A percentile compares a stretch with the other conserved stretches of the same genome.
Conservation (phyloP, 257 asterid species). For the Solanum sejunctum region DNA sequence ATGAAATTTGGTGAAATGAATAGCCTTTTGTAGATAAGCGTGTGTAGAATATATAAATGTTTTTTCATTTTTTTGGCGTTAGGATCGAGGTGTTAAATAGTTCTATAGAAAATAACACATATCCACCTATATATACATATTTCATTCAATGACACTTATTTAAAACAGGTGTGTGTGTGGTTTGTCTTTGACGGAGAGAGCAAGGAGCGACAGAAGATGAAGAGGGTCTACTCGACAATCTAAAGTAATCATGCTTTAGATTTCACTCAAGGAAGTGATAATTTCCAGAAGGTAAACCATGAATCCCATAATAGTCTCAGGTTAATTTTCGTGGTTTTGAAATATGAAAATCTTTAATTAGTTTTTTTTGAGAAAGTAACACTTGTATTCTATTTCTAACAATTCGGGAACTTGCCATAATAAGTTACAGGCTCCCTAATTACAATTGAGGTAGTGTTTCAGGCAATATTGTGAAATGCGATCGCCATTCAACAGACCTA, state of each 20-base stretch:
- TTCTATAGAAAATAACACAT: not conserved
- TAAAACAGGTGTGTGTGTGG: not conserved
- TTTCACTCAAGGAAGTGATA: not conserved
- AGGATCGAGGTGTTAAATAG: not conserved
- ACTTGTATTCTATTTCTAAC: no score
- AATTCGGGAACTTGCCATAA: no score
- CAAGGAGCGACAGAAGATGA: not conserved
- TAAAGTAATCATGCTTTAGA: not conserved
- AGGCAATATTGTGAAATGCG: no score
- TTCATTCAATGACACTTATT: not conserved
- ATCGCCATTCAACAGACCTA: no score
- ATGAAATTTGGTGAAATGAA: not conserved
- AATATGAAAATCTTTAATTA: not conserved
- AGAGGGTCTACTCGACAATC: not conserved
- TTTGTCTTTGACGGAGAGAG: not conserved
- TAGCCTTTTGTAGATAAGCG: not conserved
- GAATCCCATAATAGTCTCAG: not conserved
- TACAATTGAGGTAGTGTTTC: no score
- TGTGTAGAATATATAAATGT: not conserved
- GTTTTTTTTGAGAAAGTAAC: no score
- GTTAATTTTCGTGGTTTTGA: not conserved
- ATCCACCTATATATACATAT: not conserved
- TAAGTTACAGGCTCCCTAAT: no score
- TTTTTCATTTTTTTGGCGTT: not conserved
- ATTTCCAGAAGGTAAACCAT: not conserved